Percentiles rank a stretch among this genome's conserved stretches.
Conservation (phyloP, 2,329 filamentous ascomycete genomes). For the Penicillium expansum region DNA sequence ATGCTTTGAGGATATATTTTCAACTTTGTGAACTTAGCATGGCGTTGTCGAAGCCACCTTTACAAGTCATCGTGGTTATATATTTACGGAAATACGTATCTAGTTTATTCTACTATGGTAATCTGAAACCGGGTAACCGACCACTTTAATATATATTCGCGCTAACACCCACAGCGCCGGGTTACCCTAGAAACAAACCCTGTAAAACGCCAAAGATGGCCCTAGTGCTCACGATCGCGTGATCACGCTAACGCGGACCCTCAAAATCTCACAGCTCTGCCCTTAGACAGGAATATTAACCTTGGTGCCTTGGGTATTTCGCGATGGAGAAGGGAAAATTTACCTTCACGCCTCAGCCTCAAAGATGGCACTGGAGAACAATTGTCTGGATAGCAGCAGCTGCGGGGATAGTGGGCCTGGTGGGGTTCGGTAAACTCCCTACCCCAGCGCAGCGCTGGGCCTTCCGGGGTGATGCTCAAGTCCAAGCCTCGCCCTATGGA, state of each 20-base stretch:
- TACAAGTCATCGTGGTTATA: too few relatives aligned
- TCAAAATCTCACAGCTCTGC: not conserved
- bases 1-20: too few relatives aligned
- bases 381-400: not conserved
- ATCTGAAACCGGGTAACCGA: too few relatives aligned
- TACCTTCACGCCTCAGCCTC: too few relatives aligned
- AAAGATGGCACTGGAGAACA: not conserved
- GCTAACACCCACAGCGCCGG: not conserved
- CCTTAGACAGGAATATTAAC: not conserved
- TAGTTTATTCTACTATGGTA: too few relatives aligned
- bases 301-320: too few relatives aligned
- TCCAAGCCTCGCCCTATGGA: slow-evolving; percentile 3
- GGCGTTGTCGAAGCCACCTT: too few relatives aligned
- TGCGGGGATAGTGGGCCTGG: not conserved
- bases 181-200: slow-evolving; percentile 19
- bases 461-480: not conserved
- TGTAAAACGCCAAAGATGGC: not conserved
- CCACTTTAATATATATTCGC: too few relatives aligned
- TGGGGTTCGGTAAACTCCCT: not conserved
- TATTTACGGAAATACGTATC: too few relatives aligned
- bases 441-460: not conserved
- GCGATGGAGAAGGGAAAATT: not conserved
- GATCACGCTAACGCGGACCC: not conserved
- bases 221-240: not conserved
- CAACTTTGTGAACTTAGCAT: too few relatives aligned